Evolutionary conservation across 768 basidiomycete species (phyloP), one percentile per base, ranked within the genome.

Genomic region (Gloeostereum incarnatum): DNA sequence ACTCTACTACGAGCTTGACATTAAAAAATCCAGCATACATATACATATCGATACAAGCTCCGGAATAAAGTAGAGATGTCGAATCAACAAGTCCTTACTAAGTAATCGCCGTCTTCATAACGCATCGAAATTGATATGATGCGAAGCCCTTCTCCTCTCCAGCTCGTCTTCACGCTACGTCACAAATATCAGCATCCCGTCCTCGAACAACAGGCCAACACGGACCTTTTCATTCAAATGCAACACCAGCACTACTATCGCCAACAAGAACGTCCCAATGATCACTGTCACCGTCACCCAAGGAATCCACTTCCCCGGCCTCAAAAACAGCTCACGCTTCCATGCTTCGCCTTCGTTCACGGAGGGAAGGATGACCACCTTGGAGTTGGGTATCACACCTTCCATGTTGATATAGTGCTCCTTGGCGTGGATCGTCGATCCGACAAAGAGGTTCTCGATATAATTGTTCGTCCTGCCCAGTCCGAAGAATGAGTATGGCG

Each of bases 391-490:
- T 31, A 99, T 92, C 23, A 99, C 83, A 19, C 93, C 93, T 54
- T 98, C 96, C 73, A 98, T 83, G 54, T 84, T 81, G 56, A 94
- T 91, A 47, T 69, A 89, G 53, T 94, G 89, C 23, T 78, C 54
- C 24, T 65, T 54, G 0, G 68, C 56, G 42, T 88, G 80, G 21
- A 86, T 70, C 5, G 92, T 94, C 3, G 90, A 82, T 11, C 96
- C 96, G 14, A 98, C 87, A 55, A 96, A 96, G 2, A 99, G 71
- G 57, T 97, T 97, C 69, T 99, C 96, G 51, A 99, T 92, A 61
- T 99, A 99, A 57, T 99, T 99, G 60, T 99, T 99, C 11, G 93
- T 98, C 29, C 96, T 78, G 0, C 94, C 96, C 6, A 99, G 78
- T 1, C 96, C 94, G 53, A 98, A 88, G 71, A 92, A 96, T 1